Base-by-base conservation (phyloP, 2,329 filamentous ascomycete species). In the Aspergillus brasiliensis region DNA sequence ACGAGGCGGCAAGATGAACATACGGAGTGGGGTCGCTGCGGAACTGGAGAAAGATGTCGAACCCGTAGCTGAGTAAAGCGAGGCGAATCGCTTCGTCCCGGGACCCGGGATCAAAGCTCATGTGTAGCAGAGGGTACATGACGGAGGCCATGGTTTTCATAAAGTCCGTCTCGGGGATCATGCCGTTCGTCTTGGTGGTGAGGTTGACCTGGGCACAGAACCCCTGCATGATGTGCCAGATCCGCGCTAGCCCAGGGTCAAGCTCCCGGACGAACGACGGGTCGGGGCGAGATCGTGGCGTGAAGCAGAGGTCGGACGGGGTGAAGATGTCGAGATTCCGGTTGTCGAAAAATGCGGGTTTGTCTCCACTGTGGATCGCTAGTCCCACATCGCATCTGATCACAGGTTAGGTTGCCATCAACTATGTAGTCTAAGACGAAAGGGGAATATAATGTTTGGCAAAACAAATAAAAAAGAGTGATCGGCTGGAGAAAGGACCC, bases 111-210 rank as follows among this genome's bases (percentile, higher is more conserved):
- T 67, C 59, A 57, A 75, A 75, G 3, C 56, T 51, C 69, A 75
- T 74, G 34, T 68, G 48, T 17, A 81, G 63, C 2, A 81, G 70
- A 3, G 73, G 76, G 63, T 81, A 82, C 67, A 77, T 75, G 27
- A 77, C 69, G 15, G 78, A 74, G 2, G 67, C 63, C 75, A 80
- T 79, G 23, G 71, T 70, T 11, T 74, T 64, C 11, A 69, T 52
- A 5, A 73, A 58, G 3, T 64, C 62, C 48, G 66, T 53, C 21
- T 61, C 61, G 1, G 66, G 46, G 10, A 76, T 62, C 15, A 57
- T 57, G 11, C 61, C 65, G 8, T 64, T 51, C 3, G 62, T 60
- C 27, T 66, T 54, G 5, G 61, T 62, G 1, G 69, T 68, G 8
- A 19, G 19, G 42, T 51, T 57, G 6, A 57, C 37, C 4, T 51